Conservation (phyloP, 169 alveolate species). For the Plasmodium knowlesi region DNA sequence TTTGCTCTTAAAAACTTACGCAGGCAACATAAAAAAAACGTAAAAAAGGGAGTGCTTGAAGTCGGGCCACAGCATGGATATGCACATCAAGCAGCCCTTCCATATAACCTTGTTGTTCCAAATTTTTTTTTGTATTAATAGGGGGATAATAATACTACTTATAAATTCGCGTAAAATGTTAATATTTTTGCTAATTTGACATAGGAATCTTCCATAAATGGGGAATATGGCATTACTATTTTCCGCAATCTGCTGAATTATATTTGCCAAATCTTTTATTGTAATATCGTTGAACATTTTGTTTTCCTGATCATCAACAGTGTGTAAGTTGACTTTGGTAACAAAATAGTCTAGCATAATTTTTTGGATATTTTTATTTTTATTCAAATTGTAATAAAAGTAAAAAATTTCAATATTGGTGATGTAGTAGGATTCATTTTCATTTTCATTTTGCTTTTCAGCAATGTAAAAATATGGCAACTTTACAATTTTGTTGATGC, state of each 20-base stretch:
- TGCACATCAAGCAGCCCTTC: slow-evolving; percentile 74
- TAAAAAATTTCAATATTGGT: slow-evolving; percentile 73
- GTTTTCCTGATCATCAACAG: slow-evolving; percentile 49
- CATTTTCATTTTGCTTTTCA: slow-evolving; percentile 60
- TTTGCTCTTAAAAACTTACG: slow-evolving; percentile 32
- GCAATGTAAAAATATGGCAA: slow-evolving; percentile 53
- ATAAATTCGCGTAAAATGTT: slow-evolving; percentile 61
- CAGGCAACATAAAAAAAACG: slow-evolving; percentile 70
- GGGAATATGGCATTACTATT: slow-evolving; percentile 53
- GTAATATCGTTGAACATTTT: slow-evolving; percentile 62
- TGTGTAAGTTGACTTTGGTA: slow-evolving; percentile 58
- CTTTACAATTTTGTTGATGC: slow-evolving; percentile 54
- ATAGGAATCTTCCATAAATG: slow-evolving; percentile 70
- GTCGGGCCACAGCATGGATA: slow-evolving; percentile 73
- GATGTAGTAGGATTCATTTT: slow-evolving; percentile 70
- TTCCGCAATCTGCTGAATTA: slow-evolving; percentile 72
- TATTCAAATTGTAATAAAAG: slow-evolving; percentile 66
- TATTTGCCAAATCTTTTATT: slow-evolving; percentile 72
- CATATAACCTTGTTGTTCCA: slow-evolving; percentile 73
- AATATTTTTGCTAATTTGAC: slow-evolving; percentile 69
- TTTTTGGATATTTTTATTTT: slow-evolving; percentile 70
- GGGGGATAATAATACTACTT: slow-evolving; percentile 73
- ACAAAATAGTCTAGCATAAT: slow-evolving; percentile 74
- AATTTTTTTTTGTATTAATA: slow-evolving; percentile 71
- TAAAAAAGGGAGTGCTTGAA: slow-evolving; percentile 72